Base-by-base conservation (phyloP, 75 land plant species). In the Pinus taeda region DNA sequence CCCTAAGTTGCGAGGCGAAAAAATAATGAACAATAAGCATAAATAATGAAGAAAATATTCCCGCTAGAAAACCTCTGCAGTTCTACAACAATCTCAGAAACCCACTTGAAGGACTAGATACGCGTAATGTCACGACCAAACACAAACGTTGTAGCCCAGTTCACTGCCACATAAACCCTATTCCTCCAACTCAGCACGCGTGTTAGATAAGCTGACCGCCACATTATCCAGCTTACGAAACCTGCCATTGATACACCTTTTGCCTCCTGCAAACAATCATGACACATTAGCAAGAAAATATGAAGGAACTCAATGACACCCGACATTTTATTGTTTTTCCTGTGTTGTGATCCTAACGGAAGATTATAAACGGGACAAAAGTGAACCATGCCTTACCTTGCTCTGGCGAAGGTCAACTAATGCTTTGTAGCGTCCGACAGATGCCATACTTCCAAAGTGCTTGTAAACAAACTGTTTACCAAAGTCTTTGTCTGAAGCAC, bases 401-500 rank as follows among this genome's bases (percentile, higher is more conserved):
- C 93, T 88, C 77, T 92, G 84, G 45, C 97, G 86, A 39, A 96
- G 86, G 76, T 96, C 99, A 59, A 96, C 95, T 36, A 96, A 89
- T 55, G 99, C 99, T 82, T 94, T 93, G 85, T 92, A 90, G 39
- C 99, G 76, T 5, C 99, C 99, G 33, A 96, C 85, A 2, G 91
- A 81, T 21, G 99, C 99, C 99, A 96, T 96, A 82, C 99, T 96
- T 62, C 97, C 99, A 24, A 96, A 26, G 77, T 96, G 99, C 87
- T 73, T 90, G 87, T 94, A 96, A 1, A 94, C 99, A 81, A 96
- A 96, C 18, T 88, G 91, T 22, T 83, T 85, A 4, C 90, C 97
- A 11, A 89, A 30, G 4, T 86, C 79, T 11, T 85, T 74, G 71
- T 81, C 86, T 45, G 70, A 77, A 3, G 89, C 81, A 57, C 64